phyloP scores from a whole-genome alignment of 1,284 basidiomycete species.

The Moniliella sp. region DNA sequence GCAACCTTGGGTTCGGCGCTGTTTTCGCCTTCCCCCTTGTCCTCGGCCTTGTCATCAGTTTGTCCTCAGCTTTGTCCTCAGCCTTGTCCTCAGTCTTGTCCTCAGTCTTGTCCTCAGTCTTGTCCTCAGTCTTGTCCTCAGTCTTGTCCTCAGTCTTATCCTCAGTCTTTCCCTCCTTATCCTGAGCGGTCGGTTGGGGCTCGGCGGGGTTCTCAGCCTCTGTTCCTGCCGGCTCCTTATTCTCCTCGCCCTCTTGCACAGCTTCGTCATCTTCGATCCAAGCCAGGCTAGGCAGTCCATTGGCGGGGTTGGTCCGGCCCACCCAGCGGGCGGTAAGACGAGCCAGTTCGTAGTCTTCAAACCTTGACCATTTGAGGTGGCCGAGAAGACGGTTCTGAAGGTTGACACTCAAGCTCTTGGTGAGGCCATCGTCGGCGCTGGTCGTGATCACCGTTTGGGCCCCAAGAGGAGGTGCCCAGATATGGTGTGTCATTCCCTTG shows the following conservation, averaged over 20 bases:
- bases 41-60: conserved; percentile 2
- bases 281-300: conserved; percentile 42
- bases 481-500: conserved; percentile 56
- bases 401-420: conserved; percentile 74
- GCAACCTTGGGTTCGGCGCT: not conserved
- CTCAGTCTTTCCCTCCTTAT: too few species aligned
- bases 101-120: too few species aligned
- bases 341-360: conserved; percentile 88
- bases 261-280: conserved; percentile 4
- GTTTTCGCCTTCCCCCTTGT: not conserved
- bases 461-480: conserved; percentile 53
- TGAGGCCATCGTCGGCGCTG: conserved; percentile 83
- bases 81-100: too few species aligned
- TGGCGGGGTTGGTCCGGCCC: too few species aligned
- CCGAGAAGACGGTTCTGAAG: conserved; percentile 56
- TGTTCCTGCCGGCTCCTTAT: too few species aligned
- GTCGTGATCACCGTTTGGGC: conserved; percentile 67
- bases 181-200: too few species aligned
- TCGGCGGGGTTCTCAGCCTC: too few species aligned
- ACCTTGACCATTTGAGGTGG: conserved; percentile 62
- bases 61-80: too few species aligned
- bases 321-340: too few species aligned
- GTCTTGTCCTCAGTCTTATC: too few species aligned
- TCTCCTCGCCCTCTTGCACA: too few species aligned
- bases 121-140: too few species aligned